A percentile compares a stretch with the other conserved stretches of the same genome.
phyloP scores from a whole-genome alignment of 1,284 basidiomycete genomes.

The Cryptococcus sp. region DNA sequence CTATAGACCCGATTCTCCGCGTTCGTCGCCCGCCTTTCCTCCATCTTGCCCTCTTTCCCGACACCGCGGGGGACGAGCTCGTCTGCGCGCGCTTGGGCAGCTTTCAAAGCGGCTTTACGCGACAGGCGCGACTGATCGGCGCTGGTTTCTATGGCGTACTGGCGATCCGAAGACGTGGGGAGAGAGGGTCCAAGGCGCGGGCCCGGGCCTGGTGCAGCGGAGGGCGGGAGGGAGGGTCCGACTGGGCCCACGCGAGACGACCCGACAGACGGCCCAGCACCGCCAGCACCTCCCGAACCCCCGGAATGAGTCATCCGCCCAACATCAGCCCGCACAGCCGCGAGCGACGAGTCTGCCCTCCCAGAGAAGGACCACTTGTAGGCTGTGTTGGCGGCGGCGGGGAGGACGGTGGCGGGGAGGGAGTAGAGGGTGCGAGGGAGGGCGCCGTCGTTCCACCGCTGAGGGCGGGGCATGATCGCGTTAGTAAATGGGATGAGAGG shows the following conservation, averaged over 20 bases:
- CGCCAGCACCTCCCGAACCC: not conserved
- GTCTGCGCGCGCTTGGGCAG: conserved; percentile 33
- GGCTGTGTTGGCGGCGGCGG: conserved; percentile 35
- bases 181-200: conserved; percentile 21
- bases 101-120: conserved; percentile 26
- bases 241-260: conserved; percentile 2
- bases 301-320: conserved; percentile 14
- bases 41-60: conserved; percentile 47
- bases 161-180: conserved; percentile 38
- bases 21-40: conserved; percentile 45
- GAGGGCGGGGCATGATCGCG: too few species aligned
- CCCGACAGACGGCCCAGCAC: not conserved
- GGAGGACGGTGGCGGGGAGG: conserved; percentile 16
- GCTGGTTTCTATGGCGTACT: conserved; percentile 37
- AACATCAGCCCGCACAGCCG: conserved; percentile 17
- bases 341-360: conserved; percentile 27
- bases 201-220: not conserved
- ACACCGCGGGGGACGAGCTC: conserved; percentile 39
- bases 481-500: not conserved
- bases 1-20: conserved; percentile 42
- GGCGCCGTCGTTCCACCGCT: conserved; percentile 49
- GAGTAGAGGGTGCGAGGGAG: conserved; percentile 36
- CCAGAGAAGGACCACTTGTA: conserved; percentile 45
- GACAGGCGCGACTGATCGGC: conserved; percentile 24
- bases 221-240: conserved; percentile 14